Percentiles rank a stretch among this genome's conserved stretches.
phyloP scores from a whole-genome alignment of 345 rosid genomes.

The Camelina laxa region DNA sequence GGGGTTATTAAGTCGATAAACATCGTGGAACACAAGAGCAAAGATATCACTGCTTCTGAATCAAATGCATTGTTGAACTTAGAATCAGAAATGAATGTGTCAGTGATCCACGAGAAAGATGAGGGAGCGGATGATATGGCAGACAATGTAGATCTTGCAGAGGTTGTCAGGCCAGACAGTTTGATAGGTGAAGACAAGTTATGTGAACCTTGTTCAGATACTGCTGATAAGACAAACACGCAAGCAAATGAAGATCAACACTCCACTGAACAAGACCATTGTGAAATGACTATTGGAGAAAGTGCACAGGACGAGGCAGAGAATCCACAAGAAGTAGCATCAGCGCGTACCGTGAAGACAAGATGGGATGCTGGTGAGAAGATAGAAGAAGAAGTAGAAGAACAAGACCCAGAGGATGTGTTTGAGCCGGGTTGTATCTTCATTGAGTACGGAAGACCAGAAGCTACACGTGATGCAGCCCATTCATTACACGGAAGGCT shows the following conservation, averaged over 20 bases:
- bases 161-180: conserved; percentile 38
- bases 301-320: conserved; percentile 34
- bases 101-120: conserved; percentile 27
- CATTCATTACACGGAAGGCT: conserved; percentile 74
- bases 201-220: conserved; percentile 38
- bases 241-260: conserved; percentile 24
- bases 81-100: conserved; percentile 37
- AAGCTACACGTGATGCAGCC: conserved; percentile 72
- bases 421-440: conserved; percentile 73
- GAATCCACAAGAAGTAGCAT: conserved; percentile 36
- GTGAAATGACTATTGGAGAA: conserved; percentile 33
- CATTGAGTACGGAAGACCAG: conserved; percentile 79
- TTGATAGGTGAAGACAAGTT: conserved; percentile 42
- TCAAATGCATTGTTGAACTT: conserved; percentile 38
- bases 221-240: conserved; percentile 37
- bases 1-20: conserved; percentile 79
- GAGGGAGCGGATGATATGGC: conserved; percentile 30
- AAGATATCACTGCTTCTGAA: conserved; percentile 30
- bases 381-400: conserved; percentile 43
- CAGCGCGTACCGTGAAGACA: conserved; percentile 24
- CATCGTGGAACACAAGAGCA: conserved; percentile 51
- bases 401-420: conserved; percentile 36
- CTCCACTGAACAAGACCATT: conserved; percentile 40
- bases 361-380: conserved; percentile 42
- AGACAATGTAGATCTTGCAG: conserved; percentile 34